These are phyloP conservation scores for Hanseniaspora occidentalis DNA, from an alignment of 805 yeast genomes.

Conservation along the genomic window DNA sequence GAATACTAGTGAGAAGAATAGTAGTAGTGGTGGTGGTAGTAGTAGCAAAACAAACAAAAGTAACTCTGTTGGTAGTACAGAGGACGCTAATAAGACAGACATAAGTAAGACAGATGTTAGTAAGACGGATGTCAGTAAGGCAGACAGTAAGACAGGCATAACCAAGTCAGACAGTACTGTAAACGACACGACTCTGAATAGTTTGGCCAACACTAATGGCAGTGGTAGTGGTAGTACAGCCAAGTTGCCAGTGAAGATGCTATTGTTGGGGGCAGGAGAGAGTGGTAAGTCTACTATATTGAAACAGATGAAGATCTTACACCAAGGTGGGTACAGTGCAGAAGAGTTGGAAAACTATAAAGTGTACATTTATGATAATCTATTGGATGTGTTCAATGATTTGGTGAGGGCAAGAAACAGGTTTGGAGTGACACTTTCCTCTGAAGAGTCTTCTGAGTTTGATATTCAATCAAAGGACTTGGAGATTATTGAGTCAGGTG, in stretches of 20 bases:
- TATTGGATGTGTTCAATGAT: conserved; percentile 64
- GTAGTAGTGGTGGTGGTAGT: no score
- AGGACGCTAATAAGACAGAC: no score
- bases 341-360: conserved; percentile 64
- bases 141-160: neutral
- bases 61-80: no score
- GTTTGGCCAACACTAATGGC: no score
- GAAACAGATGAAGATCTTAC: conserved; percentile 27
- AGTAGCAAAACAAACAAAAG: no score
- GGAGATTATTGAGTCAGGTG: neutral
- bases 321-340: conserved; percentile 22
- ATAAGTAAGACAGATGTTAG: no score
- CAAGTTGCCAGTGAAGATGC: conserved; percentile 34
- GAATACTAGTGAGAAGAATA: no score
- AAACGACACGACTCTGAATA: neutral
- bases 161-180: neutral
- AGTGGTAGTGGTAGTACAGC: neutral
- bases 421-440: conserved; percentile 8
- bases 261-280: conserved; percentile 72
- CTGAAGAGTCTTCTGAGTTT: conserved; percentile 2
- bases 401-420: conserved; percentile 47
- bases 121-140: neutral
- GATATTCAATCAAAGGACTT: neutral
- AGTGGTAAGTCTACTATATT: conserved; percentile 28
- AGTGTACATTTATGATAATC: conserved; percentile 67